These are phyloP conservation scores for Oryza glumipatula DNA, from an alignment of 176 grass and related monocot species.

Conservation along the genomic window DNA sequence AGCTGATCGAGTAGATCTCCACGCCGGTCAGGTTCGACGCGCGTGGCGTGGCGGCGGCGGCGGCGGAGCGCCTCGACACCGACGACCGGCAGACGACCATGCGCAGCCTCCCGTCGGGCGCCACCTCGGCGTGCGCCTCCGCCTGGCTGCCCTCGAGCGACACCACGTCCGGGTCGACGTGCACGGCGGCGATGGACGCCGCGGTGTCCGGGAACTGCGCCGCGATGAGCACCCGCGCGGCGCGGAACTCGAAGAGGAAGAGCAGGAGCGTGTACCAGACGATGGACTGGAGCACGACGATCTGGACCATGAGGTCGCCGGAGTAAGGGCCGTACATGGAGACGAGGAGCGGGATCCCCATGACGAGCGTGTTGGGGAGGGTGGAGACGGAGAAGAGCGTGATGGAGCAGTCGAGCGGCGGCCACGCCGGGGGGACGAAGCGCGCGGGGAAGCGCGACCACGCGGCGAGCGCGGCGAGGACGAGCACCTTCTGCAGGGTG, in stretches of 20 bases:
- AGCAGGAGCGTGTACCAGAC: conserved; percentile 71
- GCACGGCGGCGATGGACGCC: conserved; percentile 39
- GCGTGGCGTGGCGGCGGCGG: conserved; percentile 31
- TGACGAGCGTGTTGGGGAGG: conserved; percentile 69
- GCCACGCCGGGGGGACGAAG: background rate
- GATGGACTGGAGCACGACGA: conserved; percentile 71
- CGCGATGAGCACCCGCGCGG: conserved; percentile 51
- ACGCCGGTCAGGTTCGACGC: conserved; percentile 48
- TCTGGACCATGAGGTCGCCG: conserved; percentile 61
- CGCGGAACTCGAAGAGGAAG: conserved; percentile 67
- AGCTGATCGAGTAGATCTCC: conserved; percentile 72
- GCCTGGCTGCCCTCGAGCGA: conserved; percentile 53
- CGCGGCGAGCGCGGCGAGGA: conserved; percentile 49
- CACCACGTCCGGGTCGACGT: conserved; percentile 52
- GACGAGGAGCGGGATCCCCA: conserved; percentile 61
- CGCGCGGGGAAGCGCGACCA: conserved; percentile 38
- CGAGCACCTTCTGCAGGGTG: conserved; percentile 65
- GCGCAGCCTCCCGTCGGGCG: conserved; percentile 35
- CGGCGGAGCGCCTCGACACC: conserved; percentile 17
- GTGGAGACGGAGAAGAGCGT: conserved; percentile 60
- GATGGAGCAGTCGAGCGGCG: conserved; percentile 58
- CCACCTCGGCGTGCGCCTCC: conserved; percentile 47
- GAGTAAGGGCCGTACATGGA: conserved; percentile 61
- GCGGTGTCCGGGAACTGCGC: conserved; percentile 27
- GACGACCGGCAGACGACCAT: conserved; percentile 48